A percentile compares a stretch with the other conserved stretches of the same genome.
Conservation (phyloP, 2,329 filamentous ascomycete species). For the Aspergillus eucalypticola region DNA sequence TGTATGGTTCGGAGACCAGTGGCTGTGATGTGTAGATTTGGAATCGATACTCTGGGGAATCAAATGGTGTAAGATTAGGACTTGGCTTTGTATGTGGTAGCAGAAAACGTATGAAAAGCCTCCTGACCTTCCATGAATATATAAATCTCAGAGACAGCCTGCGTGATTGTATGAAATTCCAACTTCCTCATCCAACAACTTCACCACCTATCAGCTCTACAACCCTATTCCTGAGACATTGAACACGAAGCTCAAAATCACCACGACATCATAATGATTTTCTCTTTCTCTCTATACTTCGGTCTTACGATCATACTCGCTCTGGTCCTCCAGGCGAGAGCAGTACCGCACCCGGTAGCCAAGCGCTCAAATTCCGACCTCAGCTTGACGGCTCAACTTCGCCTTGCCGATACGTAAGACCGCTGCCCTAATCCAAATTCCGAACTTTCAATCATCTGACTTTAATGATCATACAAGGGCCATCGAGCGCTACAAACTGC, state of each 20-base stretch:
- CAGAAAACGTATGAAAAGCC: no score
- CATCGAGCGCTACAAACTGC: constrained; percentile 25
- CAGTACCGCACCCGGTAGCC: constrained; percentile 17
- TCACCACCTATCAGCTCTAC: not conserved
- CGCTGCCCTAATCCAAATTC: not conserved
- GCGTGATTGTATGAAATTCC: not conserved
- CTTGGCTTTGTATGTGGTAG: not conserved
- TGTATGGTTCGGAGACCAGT: not conserved
- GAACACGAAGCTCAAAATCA: not conserved
- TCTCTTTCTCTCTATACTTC: constrained; percentile 8
- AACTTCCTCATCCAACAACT: constrained; percentile 4
- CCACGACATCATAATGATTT: constrained; percentile 9
- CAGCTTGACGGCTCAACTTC: constrained; percentile 22
- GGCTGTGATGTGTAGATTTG: constrained; percentile 17
- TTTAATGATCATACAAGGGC: constrained; percentile 12
- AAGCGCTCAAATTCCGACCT: constrained; percentile 20
- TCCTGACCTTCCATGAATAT: not conserved
- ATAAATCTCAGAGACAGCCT: not conserved
- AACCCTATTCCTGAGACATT: not conserved
- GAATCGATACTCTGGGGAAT: not conserved
- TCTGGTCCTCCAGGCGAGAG: constrained; percentile 12
- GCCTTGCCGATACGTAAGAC: constrained; percentile 24
- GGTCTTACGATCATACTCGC: constrained; percentile 4
- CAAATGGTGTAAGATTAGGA: not conserved
- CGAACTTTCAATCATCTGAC: not conserved